Evolutionary conservation across 2,329 filamentous ascomycete species (phyloP).

Genomic region (Arthrobotrys sinensis): DNA sequence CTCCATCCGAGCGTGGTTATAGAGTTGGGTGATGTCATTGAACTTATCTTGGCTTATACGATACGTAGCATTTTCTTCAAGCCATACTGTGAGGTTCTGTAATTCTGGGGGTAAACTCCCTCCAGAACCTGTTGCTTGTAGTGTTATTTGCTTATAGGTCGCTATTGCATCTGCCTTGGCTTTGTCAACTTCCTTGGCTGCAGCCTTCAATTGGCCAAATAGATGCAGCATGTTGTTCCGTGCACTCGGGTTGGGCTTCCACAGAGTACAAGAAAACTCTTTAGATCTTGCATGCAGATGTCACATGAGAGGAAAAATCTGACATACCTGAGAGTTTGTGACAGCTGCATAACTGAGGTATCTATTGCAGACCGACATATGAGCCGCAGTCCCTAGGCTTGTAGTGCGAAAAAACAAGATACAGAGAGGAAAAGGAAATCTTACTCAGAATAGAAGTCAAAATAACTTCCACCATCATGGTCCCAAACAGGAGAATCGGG

Average conservation of each 20-base stretch:
- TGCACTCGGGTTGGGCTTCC: constrained; percentile 1
- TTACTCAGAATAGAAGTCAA: constrained; percentile 44
- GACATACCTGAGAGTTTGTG: constrained; percentile 18
- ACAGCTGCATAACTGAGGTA: constrained; percentile 38
- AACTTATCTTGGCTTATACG: constrained; percentile 19
- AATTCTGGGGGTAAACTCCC: constrained; percentile 1
- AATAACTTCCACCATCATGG: constrained; percentile 40
- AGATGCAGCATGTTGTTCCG: constrained; percentile 47
- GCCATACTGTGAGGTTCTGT: constrained; percentile 25
- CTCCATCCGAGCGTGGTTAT: constrained; percentile 24
- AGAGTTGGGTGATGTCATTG: constrained; percentile 23
- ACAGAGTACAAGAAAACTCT: not conserved
- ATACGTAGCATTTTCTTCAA: constrained; percentile 25
- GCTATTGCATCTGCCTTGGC: constrained; percentile 19
- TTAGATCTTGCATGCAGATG: not conserved
- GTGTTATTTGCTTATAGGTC: constrained; percentile 15
- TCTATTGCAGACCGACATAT: constrained; percentile 1
- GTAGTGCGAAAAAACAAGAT: not conserved
- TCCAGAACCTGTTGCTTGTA: not conserved
- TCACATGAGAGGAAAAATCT: not conserved
- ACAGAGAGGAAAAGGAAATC: not conserved
- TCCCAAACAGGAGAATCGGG: constrained; percentile 31
- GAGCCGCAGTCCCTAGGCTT: not conserved
- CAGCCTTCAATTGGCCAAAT: constrained; percentile 30
- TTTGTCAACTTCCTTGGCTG: constrained; percentile 9